These are phyloP conservation scores for Euphorbia schlechtendalii DNA, from an alignment of 441 rosid species.

Conservation along the genomic window DNA sequence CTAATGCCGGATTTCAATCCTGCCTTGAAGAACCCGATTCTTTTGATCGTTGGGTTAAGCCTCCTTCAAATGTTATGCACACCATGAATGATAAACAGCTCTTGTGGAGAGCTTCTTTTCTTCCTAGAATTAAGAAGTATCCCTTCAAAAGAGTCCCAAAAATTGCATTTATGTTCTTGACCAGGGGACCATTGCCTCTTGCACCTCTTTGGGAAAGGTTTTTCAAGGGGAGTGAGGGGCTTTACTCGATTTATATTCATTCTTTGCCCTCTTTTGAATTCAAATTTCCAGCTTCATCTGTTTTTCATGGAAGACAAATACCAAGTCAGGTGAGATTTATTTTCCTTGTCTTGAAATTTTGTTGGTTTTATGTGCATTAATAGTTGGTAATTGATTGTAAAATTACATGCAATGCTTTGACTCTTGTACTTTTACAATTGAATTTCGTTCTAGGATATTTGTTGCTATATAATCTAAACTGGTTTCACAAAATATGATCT, in stretches of 20 bases:
- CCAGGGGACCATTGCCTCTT: slow-evolving; percentile 77
- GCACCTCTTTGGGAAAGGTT: slow-evolving; percentile 83
- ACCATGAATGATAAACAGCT: slow-evolving; percentile 47
- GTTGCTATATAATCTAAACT: no score
- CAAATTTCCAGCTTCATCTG: slow-evolving; percentile 46
- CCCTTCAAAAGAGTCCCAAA: slow-evolving; percentile 63
- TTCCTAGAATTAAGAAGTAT: slow-evolving; percentile 44
- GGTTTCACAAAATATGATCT: no score
- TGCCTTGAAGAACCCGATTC: slow-evolving; percentile 29
- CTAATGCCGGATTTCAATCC: slow-evolving; percentile 31
- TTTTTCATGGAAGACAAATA: slow-evolving; percentile 61
- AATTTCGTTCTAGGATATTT: no score
- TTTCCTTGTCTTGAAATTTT: no score
- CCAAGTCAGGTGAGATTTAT: slow-evolving; percentile 98
- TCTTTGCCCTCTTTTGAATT: slow-evolving; percentile 53
- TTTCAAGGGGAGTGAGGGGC: slow-evolving; percentile 56
- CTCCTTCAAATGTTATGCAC: slow-evolving; percentile 30
- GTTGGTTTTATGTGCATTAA: no score
- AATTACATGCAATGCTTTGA: no score
- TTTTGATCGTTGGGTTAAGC: slow-evolving; percentile 47
- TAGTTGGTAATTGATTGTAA: no score
- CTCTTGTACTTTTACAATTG: no score
- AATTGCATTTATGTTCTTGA: slow-evolving; percentile 88
- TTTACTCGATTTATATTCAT: slow-evolving; percentile 67
- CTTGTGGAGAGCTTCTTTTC: slow-evolving; percentile 80